Conservation (phyloP, 1,284 basidiomycete species). For the Bothia castanella region DNA sequence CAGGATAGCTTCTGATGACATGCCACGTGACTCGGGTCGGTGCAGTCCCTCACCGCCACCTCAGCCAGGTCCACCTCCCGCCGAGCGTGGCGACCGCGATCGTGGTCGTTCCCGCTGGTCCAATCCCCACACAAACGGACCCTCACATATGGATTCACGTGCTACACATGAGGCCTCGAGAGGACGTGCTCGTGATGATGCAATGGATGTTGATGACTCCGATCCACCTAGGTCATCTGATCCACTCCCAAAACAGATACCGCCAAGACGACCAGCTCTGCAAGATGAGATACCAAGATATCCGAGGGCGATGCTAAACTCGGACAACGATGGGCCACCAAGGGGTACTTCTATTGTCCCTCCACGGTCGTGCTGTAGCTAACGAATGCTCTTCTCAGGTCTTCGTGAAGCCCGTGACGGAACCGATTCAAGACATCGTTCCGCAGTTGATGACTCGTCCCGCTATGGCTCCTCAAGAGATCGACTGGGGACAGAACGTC, state of each 20-base stretch:
- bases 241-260: constrained; percentile 15
- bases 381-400: constrained; percentile 2
- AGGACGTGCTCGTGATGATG: constrained; percentile 21
- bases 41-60: constrained; percentile 16
- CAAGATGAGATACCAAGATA: constrained; percentile 36
- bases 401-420: constrained; percentile 26
- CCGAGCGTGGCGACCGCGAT: constrained; percentile 22
- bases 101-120: constrained; percentile 17
- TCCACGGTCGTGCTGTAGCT: not conserved
- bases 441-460: constrained; percentile 11
- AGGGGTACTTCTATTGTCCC: constrained; percentile 13
- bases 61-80: constrained; percentile 1
- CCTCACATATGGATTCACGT: constrained; percentile 15
- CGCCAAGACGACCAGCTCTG: constrained; percentile 13
- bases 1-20: constrained; percentile 6
- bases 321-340: constrained; percentile 20
- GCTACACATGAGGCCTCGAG: constrained; percentile 21
- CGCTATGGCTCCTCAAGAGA: constrained; percentile 23
- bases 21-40: constrained; percentile 7
- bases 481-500: constrained; percentile 22
- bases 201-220: constrained; percentile 31
- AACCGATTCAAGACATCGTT: constrained; percentile 20
- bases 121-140: constrained; percentile 14
- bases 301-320: constrained; percentile 39
- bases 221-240: constrained; percentile 25